Base-by-base conservation (phyloP, 2,329 filamentous ascomycete species). In the Tetracladium maxilliforme region DNA sequence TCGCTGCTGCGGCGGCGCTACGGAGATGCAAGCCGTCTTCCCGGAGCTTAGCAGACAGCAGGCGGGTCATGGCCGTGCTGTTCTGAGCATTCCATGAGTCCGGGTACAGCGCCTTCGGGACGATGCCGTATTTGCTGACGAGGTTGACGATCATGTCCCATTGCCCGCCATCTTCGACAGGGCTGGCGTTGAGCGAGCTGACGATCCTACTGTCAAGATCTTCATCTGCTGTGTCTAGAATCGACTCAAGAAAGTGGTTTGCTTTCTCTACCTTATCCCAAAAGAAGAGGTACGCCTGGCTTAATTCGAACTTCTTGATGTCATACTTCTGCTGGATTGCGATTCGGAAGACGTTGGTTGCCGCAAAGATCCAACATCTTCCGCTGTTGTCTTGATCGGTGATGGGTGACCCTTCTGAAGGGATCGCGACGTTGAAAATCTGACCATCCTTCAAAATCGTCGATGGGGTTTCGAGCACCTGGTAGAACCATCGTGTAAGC, bases 221-320 rank as follows among this genome's bases (percentile, higher is more conserved):
- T 38, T 83, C 64, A 26, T 58, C 56, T 0, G 69, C 64, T 0
- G 83, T 92, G 33, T 81, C 71, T 27, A 92, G 66, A 32, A 87
- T 69, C 41, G 80, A 77, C 51, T 92, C 82, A 12, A 92, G 64
- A 54, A 92, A 92, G 58, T 69, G 92, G 49, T 92, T 92, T 7
- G 78, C 64, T 51, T 92, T 92, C 50, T 93, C 84, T 12, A 92
- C 68, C 55, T 92, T 92, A 49, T 93, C 84, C 76, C 79, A 92
- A 62, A 83, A 92, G 55, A 87, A 92, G 5, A 92, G 64, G 42
- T 92, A 92, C 2, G 76, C 63, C 51, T 92, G 84, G 16, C 76
- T 84, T n/a, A 93, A 61, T 57, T 92, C 80, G 41, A 92, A 92
- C 26, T 66, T 60, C 23, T 73, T 66, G 12, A 92, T 65, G 34